phyloP scores from a whole-genome alignment of 2,329 filamentous ascomycete genomes.

The Chaetothyriales sp. region DNA sequence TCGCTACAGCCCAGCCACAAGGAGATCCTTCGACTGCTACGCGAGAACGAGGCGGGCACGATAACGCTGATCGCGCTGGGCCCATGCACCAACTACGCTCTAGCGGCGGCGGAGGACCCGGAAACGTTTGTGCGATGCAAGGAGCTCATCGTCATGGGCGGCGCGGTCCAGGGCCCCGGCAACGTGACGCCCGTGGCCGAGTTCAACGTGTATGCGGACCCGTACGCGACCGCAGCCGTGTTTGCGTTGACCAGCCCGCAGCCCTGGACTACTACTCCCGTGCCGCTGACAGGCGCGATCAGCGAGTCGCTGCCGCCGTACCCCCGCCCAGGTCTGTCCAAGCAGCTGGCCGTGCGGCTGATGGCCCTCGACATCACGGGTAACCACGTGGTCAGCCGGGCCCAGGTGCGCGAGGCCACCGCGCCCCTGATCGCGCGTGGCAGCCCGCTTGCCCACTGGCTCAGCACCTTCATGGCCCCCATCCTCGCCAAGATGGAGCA shows the following conservation, averaged over 20 bases:
- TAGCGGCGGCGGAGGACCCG: slow-evolving; percentile 76
- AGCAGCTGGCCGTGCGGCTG: slow-evolving; percentile 49
- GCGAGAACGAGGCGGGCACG: slow-evolving; percentile 65
- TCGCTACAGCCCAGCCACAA: slow-evolving; percentile 60
- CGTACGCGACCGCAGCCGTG: slow-evolving; percentile 59
- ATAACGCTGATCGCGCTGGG: slow-evolving; percentile 84
- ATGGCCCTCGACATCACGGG: slow-evolving; percentile 68
- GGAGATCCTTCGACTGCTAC: slow-evolving; percentile 77
- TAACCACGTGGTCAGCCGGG: slow-evolving; percentile 48
- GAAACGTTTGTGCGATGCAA: slow-evolving; percentile 79
- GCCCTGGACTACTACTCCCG: slow-evolving; percentile 68
- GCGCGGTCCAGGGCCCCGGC: slow-evolving; percentile 60
- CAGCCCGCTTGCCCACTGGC: slow-evolving; percentile 55
- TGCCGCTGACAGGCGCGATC: slow-evolving; percentile 27
- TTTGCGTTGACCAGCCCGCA: slow-evolving; percentile 60
- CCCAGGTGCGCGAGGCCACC: slow-evolving; percentile 43
- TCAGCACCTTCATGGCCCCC: slow-evolving; percentile 53
- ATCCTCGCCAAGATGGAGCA: slow-evolving; percentile 54
- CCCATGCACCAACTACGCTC: slow-evolving; percentile 80
- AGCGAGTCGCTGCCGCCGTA: slow-evolving; percentile 42
- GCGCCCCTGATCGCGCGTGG: slow-evolving; percentile 42
- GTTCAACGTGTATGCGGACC: slow-evolving; percentile 90
- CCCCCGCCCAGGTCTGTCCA: slow-evolving; percentile 44
- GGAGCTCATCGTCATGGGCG: slow-evolving; percentile 92
- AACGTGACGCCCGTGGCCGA: slow-evolving; percentile 77